A percentile compares a stretch with the other conserved stretches of the same genome.
phyloP scores from a whole-genome alignment of 2,329 filamentous ascomycete species.

The Emydomyces testavorans region DNA sequence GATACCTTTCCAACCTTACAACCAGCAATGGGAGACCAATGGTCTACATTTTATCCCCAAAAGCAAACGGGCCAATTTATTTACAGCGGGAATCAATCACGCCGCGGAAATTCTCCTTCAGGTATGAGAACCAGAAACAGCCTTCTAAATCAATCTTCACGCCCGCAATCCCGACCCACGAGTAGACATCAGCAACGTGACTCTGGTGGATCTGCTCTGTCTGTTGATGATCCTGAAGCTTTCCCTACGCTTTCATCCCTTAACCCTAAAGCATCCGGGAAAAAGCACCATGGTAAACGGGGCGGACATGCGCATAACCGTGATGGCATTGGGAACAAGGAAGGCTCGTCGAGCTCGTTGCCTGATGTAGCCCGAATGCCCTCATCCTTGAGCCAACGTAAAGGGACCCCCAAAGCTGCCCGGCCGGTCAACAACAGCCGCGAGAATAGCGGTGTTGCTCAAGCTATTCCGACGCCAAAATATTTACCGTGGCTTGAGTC shows the following conservation, averaged over 20 bases:
- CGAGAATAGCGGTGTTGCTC: slow-evolving; percentile 69
- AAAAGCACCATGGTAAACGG: slow-evolving; percentile 88
- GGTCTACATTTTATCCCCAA: slow-evolving; percentile 39
- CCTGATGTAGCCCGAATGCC: slow-evolving; percentile 95
- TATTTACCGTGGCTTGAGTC: slow-evolving; percentile 96
- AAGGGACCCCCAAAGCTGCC: slow-evolving; percentile 46
- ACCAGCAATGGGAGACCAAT: slow-evolving; percentile 48
- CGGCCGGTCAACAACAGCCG: slow-evolving; percentile 52
- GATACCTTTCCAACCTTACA: slow-evolving; percentile 73
- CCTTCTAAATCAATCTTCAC: slow-evolving; percentile 46
- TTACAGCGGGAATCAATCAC: slow-evolving; percentile 6
- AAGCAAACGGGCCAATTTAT: slow-evolving; percentile 36
- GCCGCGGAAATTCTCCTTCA: slow-evolving; percentile 18
- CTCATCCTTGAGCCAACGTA: slow-evolving; percentile 55
- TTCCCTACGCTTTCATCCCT: slow-evolving; percentile 81
- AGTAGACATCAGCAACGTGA: slow-evolving; percentile 66
- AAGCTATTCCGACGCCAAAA: slow-evolving; percentile 75
- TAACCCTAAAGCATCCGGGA: slow-evolving; percentile 55
- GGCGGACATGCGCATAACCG: slow-evolving; percentile 61
- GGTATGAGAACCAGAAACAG: slow-evolving; percentile 38
- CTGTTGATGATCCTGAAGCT: slow-evolving; percentile 87
- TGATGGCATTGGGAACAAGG: slow-evolving; percentile 47
- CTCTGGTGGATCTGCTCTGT: slow-evolving; percentile 54
- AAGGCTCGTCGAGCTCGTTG: slow-evolving; percentile 62
- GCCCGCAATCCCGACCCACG: slow-evolving; percentile 67